phyloP scores from a whole-genome alignment of 2,329 filamentous ascomycete species.

The Epichloe coenophiala region DNA sequence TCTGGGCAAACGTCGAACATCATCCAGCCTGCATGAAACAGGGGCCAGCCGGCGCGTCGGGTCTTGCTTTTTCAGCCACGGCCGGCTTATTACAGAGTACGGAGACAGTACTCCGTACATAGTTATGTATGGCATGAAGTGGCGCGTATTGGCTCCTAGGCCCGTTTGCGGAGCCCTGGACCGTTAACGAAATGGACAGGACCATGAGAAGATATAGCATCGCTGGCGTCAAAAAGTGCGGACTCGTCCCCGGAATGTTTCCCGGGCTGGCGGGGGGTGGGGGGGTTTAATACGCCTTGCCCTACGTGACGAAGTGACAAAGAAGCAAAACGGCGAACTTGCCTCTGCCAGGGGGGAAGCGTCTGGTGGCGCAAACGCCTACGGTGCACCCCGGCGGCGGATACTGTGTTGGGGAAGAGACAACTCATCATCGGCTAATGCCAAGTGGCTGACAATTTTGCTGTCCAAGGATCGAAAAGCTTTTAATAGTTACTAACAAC shows the following conservation, averaged over 20 bases:
- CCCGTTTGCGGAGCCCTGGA: too few species aligned
- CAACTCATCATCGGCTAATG: not conserved
- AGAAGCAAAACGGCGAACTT: not conserved
- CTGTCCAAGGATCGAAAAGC: too few species aligned
- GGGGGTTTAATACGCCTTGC: too few species aligned
- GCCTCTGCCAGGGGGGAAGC: not conserved
- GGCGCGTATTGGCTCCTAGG: too few species aligned
- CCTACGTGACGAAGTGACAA: not conserved
- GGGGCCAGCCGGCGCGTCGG: slow-evolving; percentile 7
- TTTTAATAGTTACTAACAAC: too few species aligned
- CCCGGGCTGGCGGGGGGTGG: too few species aligned
- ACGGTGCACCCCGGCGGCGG: not conserved
- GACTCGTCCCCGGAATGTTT: too few species aligned
- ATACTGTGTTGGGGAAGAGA: not conserved
- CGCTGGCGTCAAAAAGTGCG: too few species aligned
- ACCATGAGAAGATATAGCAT: not conserved
- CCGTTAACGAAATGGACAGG: not conserved
- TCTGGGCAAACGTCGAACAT: not conserved
- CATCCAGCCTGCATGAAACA: slow-evolving; percentile 1
- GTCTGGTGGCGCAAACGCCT: not conserved
- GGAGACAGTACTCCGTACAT: too few species aligned
- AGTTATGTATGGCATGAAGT: too few species aligned
- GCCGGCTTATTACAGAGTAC: too few species aligned
- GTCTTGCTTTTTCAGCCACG: not conserved
- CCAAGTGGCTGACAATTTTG: too few species aligned